Evolutionary conservation across 1,139 yeast genomes (phyloP).

Genomic region (Hanseniaspora uvarum): DNA sequence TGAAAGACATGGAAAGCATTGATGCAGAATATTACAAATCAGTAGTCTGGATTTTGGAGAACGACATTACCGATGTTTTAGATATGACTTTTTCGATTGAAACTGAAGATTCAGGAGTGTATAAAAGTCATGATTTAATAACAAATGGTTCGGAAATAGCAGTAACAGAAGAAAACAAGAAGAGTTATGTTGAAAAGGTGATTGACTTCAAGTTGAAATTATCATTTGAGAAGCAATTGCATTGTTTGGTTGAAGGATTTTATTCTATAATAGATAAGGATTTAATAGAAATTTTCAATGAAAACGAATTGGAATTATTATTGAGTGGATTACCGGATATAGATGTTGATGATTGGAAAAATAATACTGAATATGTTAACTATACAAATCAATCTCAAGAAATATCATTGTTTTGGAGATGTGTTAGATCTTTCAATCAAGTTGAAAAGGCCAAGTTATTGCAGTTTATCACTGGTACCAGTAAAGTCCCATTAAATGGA

Average conservation of each 20-base stretch:
- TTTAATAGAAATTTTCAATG: conserved; percentile 78
- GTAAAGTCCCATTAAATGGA: conserved; percentile 91
- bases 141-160: conserved; percentile 75
- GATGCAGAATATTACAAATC: conserved; percentile 91
- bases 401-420: conserved; percentile 97
- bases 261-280: conserved; percentile 88
- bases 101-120: conserved; percentile 89
- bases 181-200: conserved; percentile 73
- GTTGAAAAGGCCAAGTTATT: conserved; percentile 89
- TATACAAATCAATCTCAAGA: conserved; percentile 79
- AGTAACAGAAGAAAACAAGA: conserved; percentile 85
- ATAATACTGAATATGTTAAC: conserved; percentile 70
- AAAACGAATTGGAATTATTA: conserved; percentile 84
- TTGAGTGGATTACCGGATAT: conserved; percentile 94
- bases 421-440: conserved; percentile 84
- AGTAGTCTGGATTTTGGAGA: conserved; percentile 89
- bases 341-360: conserved; percentile 92
- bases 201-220: conserved; percentile 79
- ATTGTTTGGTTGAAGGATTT: conserved; percentile 75
- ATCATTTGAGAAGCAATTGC: conserved; percentile 81
- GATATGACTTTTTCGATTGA: conserved; percentile 95
- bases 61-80: conserved; percentile 89
- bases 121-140: conserved; percentile 63
- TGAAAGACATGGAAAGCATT: conserved; percentile 89
- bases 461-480: conserved; percentile 96